A percentile compares a stretch with the other conserved stretches of the same genome.
Evolutionary conservation across 768 basidiomycete genomes (phyloP).

Genomic region (Mycena latifolia): DNA sequence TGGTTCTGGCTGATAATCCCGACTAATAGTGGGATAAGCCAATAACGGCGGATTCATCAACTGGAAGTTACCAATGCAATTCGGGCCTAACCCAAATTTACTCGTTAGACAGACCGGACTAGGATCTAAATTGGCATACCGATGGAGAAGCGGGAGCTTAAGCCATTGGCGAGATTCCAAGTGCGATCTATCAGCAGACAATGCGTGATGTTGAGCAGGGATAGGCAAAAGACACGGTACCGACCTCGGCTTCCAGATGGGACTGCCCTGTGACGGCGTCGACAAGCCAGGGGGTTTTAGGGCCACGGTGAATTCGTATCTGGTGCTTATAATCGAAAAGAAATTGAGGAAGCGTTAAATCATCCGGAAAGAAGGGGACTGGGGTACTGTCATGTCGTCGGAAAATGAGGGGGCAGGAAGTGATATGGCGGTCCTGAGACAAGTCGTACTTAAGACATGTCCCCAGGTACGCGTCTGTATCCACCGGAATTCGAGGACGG

Average conservation of each 20-base stretch:
- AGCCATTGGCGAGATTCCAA: slow-evolving; percentile 19
- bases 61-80: background rate
- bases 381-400: no score
- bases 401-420: no score
- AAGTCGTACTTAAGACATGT: no score
- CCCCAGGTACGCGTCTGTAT: no score
- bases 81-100: background rate
- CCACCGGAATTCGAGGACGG: no score
- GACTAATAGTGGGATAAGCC: background rate
- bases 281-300: slow-evolving; percentile 52
- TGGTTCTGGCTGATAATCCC: slow-evolving; percentile 21
- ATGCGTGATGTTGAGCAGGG: background rate
- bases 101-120: background rate
- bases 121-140: background rate
- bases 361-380: slow-evolving; percentile 47
- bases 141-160: background rate
- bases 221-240: no score
- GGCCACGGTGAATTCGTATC: slow-evolving; percentile 40
- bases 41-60: no score
- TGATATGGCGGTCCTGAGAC: no score
- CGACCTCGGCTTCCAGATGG: no score
- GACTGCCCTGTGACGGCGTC: slow-evolving; percentile 36
- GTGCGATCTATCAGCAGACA: background rate
- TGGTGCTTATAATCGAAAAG: slow-evolving; percentile 50
- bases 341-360: slow-evolving; percentile 53